Base-by-base conservation (phyloP, 2,329 filamentous ascomycete species). In the Dactylellina drechsleri region DNA sequence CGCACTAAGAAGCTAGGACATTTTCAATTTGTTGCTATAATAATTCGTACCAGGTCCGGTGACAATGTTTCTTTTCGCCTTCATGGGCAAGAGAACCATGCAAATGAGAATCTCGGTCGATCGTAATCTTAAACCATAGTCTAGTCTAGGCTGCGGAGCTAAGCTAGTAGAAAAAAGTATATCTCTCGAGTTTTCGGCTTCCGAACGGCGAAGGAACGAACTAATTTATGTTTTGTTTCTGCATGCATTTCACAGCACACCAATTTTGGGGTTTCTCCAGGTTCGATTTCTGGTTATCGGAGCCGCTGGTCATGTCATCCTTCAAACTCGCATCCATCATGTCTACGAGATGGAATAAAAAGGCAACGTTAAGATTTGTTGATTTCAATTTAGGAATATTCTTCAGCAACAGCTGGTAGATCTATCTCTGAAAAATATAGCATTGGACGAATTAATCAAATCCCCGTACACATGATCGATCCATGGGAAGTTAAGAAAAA, bases 151-250 rank as follows among this genome's bases (percentile, higher is more conserved):
- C 7, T 13, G 26, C 5, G 36, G 10, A 36, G 26, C 28, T 13
- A 43, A 6, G 31, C n/a, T 18, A 13, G n/a, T 15, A 26, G 12
- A 45, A 26, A 36, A 20, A 20, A 64, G 16, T 31, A 36, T 23
- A 20, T 41, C 26, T 16, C 49, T 54, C 54, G 56, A 60, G 10
- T 10, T 31, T 52, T 68, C 65, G 65, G 65, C 56, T 60, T 60
- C 65, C 65, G 65, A 68, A 68, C 23, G 56, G 65, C 65, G 65
- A 68, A 47, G 40, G 41, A 16, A 18, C 18, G 18, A 36, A 40
- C 7, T 36, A 52, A 12, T 26, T 28, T 23, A 23, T 23, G 23
- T 52, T 8, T 50, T 1, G 8, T 8, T 50, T 16, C 18, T 7
- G 16, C 13, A n/a, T 8, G 7, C 45, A 20, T 20, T 23, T 52